These are phyloP conservation scores for Ceratobasidium sp. DNA, from an alignment of 1,284 basidiomycete genomes.

Conservation along the genomic window DNA sequence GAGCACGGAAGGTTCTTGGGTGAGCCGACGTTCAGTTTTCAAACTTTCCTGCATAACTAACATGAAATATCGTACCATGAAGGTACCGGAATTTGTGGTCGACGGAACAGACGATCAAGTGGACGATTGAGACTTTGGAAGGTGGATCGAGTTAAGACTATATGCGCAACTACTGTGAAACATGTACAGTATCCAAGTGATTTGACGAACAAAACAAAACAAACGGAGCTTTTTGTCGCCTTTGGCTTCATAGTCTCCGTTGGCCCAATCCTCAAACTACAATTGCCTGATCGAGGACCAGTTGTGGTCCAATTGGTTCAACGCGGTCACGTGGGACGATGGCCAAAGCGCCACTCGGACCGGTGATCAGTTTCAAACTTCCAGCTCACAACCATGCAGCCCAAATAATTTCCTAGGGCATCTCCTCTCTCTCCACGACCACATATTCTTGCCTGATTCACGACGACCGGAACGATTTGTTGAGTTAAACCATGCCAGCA, in stretches of 20 bases:
- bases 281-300: background rate
- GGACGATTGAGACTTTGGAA: slow-evolving; percentile 20
- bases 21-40: background rate
- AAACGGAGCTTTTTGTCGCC: background rate
- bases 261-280: background rate
- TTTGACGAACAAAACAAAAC: background rate
- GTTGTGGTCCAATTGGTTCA: background rate
- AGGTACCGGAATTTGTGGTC: slow-evolving; percentile 32
- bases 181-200: background rate
- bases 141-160: background rate
- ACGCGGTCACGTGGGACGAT: slow-evolving; percentile 18
- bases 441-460: background rate
- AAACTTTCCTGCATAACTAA: background rate
- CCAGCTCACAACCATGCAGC: background rate
- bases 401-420: slow-evolving; percentile 3
- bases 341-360: background rate
- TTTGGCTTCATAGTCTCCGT: background rate
- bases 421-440: slow-evolving; percentile 7
- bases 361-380: slow-evolving; percentile 24
- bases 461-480: background rate
- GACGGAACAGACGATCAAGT: slow-evolving; percentile 26
- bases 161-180: background rate
- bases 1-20: slow-evolving; percentile 28
- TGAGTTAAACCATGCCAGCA: background rate
- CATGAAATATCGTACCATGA: background rate